These are phyloP conservation scores for Triangularia setosa DNA, from an alignment of 2,329 filamentous ascomycete species.

Conservation along the genomic window DNA sequence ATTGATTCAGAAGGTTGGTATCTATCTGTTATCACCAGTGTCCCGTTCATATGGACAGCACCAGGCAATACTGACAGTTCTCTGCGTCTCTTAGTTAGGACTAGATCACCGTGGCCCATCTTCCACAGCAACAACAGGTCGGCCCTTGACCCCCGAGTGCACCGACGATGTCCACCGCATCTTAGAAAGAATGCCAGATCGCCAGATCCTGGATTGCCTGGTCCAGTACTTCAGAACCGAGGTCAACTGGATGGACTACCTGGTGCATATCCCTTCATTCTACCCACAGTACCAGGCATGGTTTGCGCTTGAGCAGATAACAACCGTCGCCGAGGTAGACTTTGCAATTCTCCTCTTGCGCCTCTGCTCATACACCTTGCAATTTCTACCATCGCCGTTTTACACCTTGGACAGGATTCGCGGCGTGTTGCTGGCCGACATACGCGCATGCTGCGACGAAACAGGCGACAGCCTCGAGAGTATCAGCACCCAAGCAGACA, in stretches of 20 bases:
- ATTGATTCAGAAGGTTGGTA: not conserved
- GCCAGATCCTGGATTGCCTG: not conserved
- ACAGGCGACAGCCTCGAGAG: not conserved
- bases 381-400: not conserved
- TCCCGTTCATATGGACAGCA: too few relatives aligned
- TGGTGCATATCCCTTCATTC: not conserved
- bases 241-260: conserved; percentile 1
- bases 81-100: not conserved
- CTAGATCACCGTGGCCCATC: not conserved
- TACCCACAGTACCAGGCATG: not conserved
- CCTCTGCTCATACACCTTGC: not conserved
- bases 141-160: not conserved
- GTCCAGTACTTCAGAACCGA: not conserved
- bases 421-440: not conserved
- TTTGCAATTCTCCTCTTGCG: not conserved
- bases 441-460: not conserved
- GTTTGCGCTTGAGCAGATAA: not conserved
- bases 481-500: not conserved
- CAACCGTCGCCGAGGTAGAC: not conserved
- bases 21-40: too few relatives aligned
- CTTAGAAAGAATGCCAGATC: not conserved
- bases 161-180: not conserved
- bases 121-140: not conserved
- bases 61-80: too few relatives aligned
- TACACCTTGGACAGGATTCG: conserved; percentile 1